A percentile compares a stretch with the other conserved stretches of the same genome.
Evolutionary conservation across 2,329 filamentous ascomycete genomes (phyloP).

Genomic region (Xylariaceae sp.): DNA sequence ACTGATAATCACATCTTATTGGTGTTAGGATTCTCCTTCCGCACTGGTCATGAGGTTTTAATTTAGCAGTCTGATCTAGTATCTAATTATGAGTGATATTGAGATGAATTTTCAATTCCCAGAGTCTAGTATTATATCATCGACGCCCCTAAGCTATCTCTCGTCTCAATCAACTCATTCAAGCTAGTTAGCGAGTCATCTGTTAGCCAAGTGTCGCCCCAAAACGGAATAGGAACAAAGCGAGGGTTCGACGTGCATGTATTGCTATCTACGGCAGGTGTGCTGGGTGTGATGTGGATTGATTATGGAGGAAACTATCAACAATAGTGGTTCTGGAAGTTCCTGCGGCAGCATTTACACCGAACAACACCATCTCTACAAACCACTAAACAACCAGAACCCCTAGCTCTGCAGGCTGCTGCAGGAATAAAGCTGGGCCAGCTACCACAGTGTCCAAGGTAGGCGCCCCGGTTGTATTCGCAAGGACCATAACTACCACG

Average conservation of each 20-base stretch:
- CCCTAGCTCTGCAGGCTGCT: slow-evolving; percentile 40
- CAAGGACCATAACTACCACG: slow-evolving; percentile 45
- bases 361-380: neutral
- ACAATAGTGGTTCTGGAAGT: too few relatives aligned
- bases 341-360: too few relatives aligned
- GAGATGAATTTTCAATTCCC: neutral
- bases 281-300: too few relatives aligned
- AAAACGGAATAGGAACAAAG: too few relatives aligned
- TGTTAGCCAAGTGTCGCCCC: too few relatives aligned
- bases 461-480: slow-evolving; percentile 44
- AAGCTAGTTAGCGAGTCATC: too few relatives aligned
- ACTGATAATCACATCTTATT: neutral
- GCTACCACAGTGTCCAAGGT: slow-evolving; percentile 46
- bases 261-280: too few relatives aligned
- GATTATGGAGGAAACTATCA: too few relatives aligned
- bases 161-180: too few relatives aligned
- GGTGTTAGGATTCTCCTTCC: neutral
- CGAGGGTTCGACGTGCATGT: too few relatives aligned
- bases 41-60: neutral
- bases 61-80: neutral
- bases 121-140: neutral
- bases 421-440: slow-evolving; percentile 46
- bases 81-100: neutral
- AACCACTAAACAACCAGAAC: neutral
- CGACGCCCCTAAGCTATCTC: too few relatives aligned